These are phyloP conservation scores for Mycena polygramma DNA, from an alignment of 768 basidiomycete genomes.

Conservation along the genomic window DNA sequence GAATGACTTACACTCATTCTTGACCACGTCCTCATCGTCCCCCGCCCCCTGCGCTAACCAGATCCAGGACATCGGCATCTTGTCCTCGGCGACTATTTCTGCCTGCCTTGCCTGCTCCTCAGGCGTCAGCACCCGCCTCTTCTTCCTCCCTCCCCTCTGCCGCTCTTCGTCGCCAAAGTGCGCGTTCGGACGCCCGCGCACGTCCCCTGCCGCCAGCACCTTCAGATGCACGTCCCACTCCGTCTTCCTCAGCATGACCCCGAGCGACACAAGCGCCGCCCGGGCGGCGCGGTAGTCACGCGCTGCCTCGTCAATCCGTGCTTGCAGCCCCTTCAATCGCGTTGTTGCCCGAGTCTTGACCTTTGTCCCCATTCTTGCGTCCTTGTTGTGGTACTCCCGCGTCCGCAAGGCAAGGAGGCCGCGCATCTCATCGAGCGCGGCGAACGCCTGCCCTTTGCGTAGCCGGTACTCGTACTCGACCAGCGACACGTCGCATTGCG, in stretches of 20 bases:
- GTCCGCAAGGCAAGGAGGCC: neutral
- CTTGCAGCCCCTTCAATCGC: conserved; percentile 33
- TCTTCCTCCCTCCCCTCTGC: neutral
- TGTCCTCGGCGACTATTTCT: too few species aligned
- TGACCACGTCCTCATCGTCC: too few species aligned
- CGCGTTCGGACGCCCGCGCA: conserved; percentile 32
- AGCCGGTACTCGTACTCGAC: neutral
- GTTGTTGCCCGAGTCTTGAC: conserved; percentile 42
- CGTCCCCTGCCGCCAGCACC: conserved; percentile 29
- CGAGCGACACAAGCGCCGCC: conserved; percentile 30
- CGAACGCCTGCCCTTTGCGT: neutral
- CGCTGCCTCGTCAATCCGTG: conserved; percentile 27
- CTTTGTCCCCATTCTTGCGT: conserved; percentile 34
- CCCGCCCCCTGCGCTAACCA: too few species aligned
- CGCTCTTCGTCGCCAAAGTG: neutral
- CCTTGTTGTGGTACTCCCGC: neutral
- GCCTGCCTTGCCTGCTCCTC: too few species aligned
- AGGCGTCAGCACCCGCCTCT: neutral
- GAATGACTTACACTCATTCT: neutral
- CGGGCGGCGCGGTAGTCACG: conserved; percentile 39
- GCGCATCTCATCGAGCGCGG: neutral
- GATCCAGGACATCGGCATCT: too few species aligned
- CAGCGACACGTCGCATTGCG: neutral
- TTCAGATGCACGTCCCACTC: conserved; percentile 36
- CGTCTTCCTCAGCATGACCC: neutral